Evolutionary conservation across 768 basidiomycete species (phyloP).

Genomic region (Tulasnella sp.): DNA sequence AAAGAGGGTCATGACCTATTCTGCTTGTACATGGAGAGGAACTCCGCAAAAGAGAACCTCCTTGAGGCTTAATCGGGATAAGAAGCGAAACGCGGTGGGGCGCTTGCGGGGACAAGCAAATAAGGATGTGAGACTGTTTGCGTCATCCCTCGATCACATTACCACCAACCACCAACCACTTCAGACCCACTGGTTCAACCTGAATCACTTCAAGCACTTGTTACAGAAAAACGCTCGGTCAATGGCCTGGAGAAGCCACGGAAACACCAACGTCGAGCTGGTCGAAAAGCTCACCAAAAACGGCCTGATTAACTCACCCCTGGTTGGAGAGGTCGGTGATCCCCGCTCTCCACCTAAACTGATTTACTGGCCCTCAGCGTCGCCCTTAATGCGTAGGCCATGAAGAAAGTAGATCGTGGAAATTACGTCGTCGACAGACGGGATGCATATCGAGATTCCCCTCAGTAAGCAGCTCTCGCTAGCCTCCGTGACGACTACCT

Average conservation of each 20-base stretch:
- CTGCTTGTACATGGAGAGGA: too few relatives aligned
- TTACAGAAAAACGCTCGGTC: not conserved
- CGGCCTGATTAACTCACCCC: constrained; percentile 54
- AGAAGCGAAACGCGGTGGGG: too few relatives aligned
- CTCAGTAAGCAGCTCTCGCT: constrained; percentile 48
- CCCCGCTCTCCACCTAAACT: not conserved
- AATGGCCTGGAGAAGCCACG: constrained; percentile 84
- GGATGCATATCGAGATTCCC: constrained; percentile 73
- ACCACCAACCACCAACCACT: not conserved
- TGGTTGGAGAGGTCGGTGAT: constrained; percentile 51
- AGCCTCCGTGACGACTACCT: not conserved
- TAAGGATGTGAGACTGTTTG: not conserved
- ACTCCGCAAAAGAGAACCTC: too few relatives aligned
- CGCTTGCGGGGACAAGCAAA: not conserved
- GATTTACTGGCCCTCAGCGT: not conserved
- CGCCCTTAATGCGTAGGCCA: constrained; percentile 47
- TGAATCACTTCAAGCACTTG: not conserved
- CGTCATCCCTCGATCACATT: too few relatives aligned
- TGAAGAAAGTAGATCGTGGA: constrained; percentile 63
- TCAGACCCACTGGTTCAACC: not conserved
- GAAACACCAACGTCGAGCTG: constrained; percentile 66
- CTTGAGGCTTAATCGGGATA: too few relatives aligned
- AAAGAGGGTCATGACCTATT: too few relatives aligned
- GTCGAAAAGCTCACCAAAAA: constrained; percentile 58
- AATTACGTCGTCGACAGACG: constrained; percentile 53